Base-by-base conservation (phyloP, 2,329 filamentous ascomycete genomes). In the Blastomyces parvus region DNA sequence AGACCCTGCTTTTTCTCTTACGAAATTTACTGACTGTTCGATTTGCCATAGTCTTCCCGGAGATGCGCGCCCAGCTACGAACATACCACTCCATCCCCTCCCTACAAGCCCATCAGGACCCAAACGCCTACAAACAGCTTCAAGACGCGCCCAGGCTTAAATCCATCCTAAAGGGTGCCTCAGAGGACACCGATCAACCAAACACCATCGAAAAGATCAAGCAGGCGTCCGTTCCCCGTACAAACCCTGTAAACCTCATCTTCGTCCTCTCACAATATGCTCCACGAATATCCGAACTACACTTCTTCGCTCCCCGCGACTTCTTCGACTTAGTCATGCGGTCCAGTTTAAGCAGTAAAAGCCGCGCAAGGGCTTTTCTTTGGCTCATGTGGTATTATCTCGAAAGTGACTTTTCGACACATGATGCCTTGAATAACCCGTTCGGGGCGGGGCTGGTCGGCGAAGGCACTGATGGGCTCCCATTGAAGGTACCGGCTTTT, bases 301-400 rank as follows among this genome's bases (percentile, higher is more conserved):
- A 99, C 75, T 97, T 99, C 73, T 88, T 88, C 13, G 83, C 86
- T 6, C 86, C 87, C 0, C 85, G 88, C 68, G 94, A 99, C 75
- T 97, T 99, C 74, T 96, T 97, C 74, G 94, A 99, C 71, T 83
- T 99, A 19, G 88, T 99, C 70, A 97, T 97, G 92, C 88, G 90
- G 72, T 87, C 88, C 1, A 88, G 89, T 30, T 83, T 91, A 65
- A 90, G 87, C 63, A 97, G 92, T 75, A 79, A 82, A 68, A 96
- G 90, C 66, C 85, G 94, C 66, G 92, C 94, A 0, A 86, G 81
- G 55, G 93, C 93, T 0, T 99, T 99, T 69, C 79, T 99, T 25
- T 99, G 94, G 94, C 81, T 99, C 66, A 95, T 99, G 86, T 99
- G 94, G 94, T 97, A 94, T 81, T 97, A 99, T 72, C 83, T 99